Conservation (phyloP, 2,329 filamentous ascomycete species). For the Myriosclerotinia duriaeana region DNA sequence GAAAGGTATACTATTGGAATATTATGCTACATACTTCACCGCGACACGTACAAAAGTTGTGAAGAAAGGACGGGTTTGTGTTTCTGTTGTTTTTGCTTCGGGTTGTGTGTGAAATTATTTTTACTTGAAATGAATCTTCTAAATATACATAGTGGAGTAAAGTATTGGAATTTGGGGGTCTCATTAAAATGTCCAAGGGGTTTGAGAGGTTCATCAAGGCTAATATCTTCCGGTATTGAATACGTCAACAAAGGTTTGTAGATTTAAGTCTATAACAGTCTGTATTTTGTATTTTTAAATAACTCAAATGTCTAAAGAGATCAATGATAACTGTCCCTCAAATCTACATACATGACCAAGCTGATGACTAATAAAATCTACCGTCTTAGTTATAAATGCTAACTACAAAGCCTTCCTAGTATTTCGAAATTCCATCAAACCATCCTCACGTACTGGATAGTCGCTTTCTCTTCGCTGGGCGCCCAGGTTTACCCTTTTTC, state of each 20-base stretch:
- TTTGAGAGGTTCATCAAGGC: too few relatives aligned
- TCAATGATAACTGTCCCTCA: neutral
- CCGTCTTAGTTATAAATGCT: neutral
- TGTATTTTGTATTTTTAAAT: neutral
- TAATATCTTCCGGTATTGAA: neutral
- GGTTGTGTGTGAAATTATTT: slow-evolving; percentile 9
- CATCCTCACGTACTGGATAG: neutral
- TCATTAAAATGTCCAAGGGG: neutral
- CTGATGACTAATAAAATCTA: neutral
- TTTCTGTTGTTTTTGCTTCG: slow-evolving; percentile 29
- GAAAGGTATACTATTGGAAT: slow-evolving; percentile 28
- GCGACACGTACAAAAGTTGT: neutral
- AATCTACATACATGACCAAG: neutral
- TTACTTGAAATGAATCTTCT: neutral
- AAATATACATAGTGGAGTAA: neutral
- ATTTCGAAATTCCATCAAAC: neutral
- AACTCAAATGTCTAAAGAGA: neutral
- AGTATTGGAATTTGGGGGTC: neutral
- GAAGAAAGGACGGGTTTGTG: slow-evolving; percentile 24
- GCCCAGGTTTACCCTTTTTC: neutral
- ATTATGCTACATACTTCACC: slow-evolving; percentile 26
- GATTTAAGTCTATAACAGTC: neutral
- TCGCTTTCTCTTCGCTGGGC: neutral
- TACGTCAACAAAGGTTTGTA: neutral
- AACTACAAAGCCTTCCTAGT: neutral